Evolutionary conservation across 768 basidiomycete genomes (phyloP).

Genomic region (Rickenella mellea): DNA sequence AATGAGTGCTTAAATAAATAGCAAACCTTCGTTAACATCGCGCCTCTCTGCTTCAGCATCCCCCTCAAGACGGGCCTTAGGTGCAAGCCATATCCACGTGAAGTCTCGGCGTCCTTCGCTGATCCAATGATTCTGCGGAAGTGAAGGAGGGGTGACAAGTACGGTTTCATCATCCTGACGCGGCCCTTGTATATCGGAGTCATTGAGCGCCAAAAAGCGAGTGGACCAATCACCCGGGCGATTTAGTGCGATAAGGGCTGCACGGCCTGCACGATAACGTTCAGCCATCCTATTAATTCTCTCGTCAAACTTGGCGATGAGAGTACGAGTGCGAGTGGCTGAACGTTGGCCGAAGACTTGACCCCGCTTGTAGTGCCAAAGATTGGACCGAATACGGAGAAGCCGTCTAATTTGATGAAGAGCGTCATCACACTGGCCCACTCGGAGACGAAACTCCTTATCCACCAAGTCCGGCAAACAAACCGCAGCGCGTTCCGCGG

Average conservation of each 20-base stretch:
- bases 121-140: neutral
- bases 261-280: neutral
- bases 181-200: neutral
- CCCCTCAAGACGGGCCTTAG: neutral
- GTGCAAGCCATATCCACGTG: conserved; percentile 18
- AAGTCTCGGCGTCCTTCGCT: conserved; percentile 8
- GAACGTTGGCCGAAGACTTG: conserved; percentile 4
- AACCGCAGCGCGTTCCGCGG: neutral
- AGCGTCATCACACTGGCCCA: conserved; percentile 6
- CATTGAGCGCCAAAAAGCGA: neutral
- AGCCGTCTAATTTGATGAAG: conserved; percentile 5
- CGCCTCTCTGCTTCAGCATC: neutral
- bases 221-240: conserved; percentile 1
- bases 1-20: conserved; percentile 1
- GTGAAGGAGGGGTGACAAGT: neutral
- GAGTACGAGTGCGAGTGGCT: conserved; percentile 2
- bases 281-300: neutral
- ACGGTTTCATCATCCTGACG: neutral
- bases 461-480: neutral
- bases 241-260: conserved; percentile 1
- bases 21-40: no score
- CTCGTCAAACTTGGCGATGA: neutral
- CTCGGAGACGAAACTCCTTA: conserved; percentile 1
- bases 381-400: conserved; percentile 2
- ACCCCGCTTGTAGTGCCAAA: conserved; percentile 3